phyloP scores from a whole-genome alignment of 78 protist genomes.

The Bodo saltans region DNA sequence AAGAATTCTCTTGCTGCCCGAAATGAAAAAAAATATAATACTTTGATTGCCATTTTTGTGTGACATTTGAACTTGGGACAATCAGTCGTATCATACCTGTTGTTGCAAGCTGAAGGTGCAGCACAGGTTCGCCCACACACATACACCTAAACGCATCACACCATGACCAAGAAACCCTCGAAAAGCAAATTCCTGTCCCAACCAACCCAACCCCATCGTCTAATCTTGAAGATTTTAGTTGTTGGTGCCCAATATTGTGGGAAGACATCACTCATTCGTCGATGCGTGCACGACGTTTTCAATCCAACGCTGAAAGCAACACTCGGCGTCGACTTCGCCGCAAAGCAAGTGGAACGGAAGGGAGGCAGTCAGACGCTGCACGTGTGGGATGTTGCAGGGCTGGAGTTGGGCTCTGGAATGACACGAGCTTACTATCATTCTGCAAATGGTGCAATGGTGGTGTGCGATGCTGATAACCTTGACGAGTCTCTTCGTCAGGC shows the following conservation, averaged over 20 bases:
- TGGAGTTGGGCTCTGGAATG: slow-evolving; percentile 75
- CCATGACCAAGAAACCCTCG: too few relatives aligned
- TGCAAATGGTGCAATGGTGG: slow-evolving; percentile 91
- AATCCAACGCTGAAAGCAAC: slow-evolving; percentile 78
- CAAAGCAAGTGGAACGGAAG: slow-evolving; percentile 73
- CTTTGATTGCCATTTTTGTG: too few relatives aligned
- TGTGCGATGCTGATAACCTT: slow-evolving; percentile 79
- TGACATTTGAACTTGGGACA: too few relatives aligned
- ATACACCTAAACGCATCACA: too few relatives aligned
- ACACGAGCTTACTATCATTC: slow-evolving; percentile 89
- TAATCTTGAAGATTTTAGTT: slow-evolving; percentile 69
- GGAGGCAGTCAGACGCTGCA: slow-evolving; percentile 77
- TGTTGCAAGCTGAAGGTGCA: too few relatives aligned
- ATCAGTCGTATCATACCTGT: too few relatives aligned
- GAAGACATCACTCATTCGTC: slow-evolving; percentile 63
- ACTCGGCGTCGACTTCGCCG: slow-evolving; percentile 93
- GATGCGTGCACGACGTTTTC: slow-evolving; percentile 69
- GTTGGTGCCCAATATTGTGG: slow-evolving; percentile 62
- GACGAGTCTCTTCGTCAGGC: slow-evolving; percentile 73
- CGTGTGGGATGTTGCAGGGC: slow-evolving; percentile 71
- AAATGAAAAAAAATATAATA: too few relatives aligned
- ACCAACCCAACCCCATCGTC: too few relatives aligned
- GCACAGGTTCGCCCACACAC: too few relatives aligned
- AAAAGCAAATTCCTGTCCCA: too few relatives aligned
- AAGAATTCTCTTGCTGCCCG: too few relatives aligned